A percentile compares a stretch with the other conserved stretches of the same genome.
These are phyloP conservation scores for Strombidium stylifer DNA, from an alignment of 73 alveolate species.

Conservation along the genomic window DNA sequence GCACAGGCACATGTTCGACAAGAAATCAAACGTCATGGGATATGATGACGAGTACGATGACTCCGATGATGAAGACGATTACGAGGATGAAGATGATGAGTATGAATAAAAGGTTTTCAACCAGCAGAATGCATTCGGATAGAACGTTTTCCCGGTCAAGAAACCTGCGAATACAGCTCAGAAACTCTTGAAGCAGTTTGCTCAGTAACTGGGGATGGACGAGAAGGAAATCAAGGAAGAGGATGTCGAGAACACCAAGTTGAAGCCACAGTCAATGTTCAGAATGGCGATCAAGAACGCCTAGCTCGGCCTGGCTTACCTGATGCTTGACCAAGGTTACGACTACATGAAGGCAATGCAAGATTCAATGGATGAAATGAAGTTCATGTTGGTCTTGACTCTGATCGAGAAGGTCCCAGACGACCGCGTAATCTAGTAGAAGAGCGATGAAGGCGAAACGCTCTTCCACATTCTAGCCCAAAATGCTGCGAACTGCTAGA, in stretches of 20 bases:
- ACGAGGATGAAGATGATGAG: slow-evolving; percentile 11
- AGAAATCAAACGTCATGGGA: not conserved
- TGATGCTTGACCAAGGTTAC: slow-evolving; percentile 62
- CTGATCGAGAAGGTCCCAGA: slow-evolving; percentile 61
- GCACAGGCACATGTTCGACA: slow-evolving; percentile 20
- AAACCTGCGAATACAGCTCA: not conserved
- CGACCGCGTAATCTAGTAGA: slow-evolving; percentile 31
- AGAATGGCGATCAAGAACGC: slow-evolving; percentile 59
- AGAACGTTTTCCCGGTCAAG: not conserved
- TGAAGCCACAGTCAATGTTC: too few species aligned
- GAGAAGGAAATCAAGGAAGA: slow-evolving; percentile 7
- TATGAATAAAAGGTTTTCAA: slow-evolving; percentile 5
- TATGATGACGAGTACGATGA: slow-evolving; percentile 49
- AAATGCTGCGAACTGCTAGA: slow-evolving; percentile 38
- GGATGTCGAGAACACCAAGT: slow-evolving; percentile 27
- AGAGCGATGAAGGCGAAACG: slow-evolving; percentile 49
- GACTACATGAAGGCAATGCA: slow-evolving; percentile 65
- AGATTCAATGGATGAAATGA: slow-evolving; percentile 70
- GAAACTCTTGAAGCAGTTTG: not conserved
- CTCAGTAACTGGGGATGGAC: not conserved
- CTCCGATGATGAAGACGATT: slow-evolving; percentile 33
- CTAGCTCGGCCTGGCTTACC: slow-evolving; percentile 73
- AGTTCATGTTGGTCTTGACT: slow-evolving; percentile 64
- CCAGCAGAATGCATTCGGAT: slow-evolving; percentile 9
- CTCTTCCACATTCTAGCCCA: slow-evolving; percentile 67